Evolutionary conservation across 495 filamentous ascomycete genomes (phyloP), one percentile per base, ranked within the genome.

Genomic region (Trichoderma reesei): DNA sequence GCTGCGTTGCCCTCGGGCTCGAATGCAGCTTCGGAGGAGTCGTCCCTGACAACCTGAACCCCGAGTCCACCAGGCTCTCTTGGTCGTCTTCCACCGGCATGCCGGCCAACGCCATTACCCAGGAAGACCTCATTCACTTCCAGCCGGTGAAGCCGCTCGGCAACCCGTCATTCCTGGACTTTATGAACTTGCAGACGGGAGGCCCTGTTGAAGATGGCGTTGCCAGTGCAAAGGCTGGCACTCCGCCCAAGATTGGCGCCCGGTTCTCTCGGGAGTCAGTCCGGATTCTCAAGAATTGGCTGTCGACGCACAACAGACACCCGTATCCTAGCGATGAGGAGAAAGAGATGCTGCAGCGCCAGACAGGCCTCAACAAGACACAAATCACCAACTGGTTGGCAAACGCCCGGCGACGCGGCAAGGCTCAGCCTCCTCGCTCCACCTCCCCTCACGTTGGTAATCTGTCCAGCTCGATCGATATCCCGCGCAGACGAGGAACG

Each of bases 381-480:
- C 90, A 95, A 72, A 89, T 95, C 61, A 85, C 85, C 33, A 92
- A 92, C 70, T 94, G 90, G 90, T 82, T 95, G 11, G 90, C 90
- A 61, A 95, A 95, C 72, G 88, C 90, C 63, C 85, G 90, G 44
- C 83, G 90, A 41, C 79, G 90, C 63, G 85, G 87, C 64, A 93
- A 92, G 78, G 82, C 87, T 62, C 81, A 83, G 36, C 76, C 83
- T 34, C 76, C 80, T 26, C 75, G 82, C 62, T 83, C 82, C 20
- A 84, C 79, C 18, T 83, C 81, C 33, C 85, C 85, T 16, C 82
- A 83, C 63, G 73, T 83, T 20, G 76, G 76, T 31, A 77, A 72
- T 65, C 79, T 75, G 68, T 69, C 80, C n/a, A 81, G 81, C 61
- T 82, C 83, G 5, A 84, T 93, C 63, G 83, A 90, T 69, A 90